A percentile compares a stretch with the other conserved stretches of the same genome.
Evolutionary conservation across 805 yeast genomes (phyloP).

Genomic region (Clavispora phyllophila): DNA sequence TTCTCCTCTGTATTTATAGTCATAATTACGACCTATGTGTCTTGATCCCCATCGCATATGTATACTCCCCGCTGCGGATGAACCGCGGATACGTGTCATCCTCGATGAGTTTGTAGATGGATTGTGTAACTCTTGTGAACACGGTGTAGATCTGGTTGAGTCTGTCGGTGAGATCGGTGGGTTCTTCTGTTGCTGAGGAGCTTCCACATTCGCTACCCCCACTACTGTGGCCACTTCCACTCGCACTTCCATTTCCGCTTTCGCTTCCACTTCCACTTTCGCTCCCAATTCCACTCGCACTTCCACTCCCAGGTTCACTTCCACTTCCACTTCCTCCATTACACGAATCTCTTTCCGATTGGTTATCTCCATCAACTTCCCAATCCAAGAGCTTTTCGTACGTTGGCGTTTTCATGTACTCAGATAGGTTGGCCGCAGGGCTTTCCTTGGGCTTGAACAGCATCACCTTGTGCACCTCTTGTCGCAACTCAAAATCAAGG

Average conservation of each 20-base stretch:
- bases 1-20: conserved; percentile 3
- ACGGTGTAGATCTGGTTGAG: conserved; percentile 20
- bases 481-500: conserved; percentile 51
- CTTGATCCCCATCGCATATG: conserved; percentile 12
- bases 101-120: conserved; percentile 59
- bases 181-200: too few species aligned
- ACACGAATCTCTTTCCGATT: not conserved
- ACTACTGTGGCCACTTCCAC: not conserved
- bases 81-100: conserved; percentile 73
- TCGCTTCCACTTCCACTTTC: not conserved
- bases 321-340: not conserved
- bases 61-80: conserved; percentile 26
- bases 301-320: not conserved
- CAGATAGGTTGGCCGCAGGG: conserved; percentile 1
- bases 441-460: not conserved
- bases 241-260: not conserved
- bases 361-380: too few species aligned
- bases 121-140: conserved; percentile 44
- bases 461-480: conserved; percentile 37
- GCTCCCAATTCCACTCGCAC: not conserved
- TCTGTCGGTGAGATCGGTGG: conserved; percentile 1
- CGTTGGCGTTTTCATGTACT: conserved; percentile 11
- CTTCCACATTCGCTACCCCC: not conserved
- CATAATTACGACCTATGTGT: conserved; percentile 1
- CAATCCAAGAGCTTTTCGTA: conserved; percentile 4